These are phyloP conservation scores for Pyrrhoderma noxium DNA, from an alignment of 1,284 basidiomycete genomes.

Conservation along the genomic window DNA sequence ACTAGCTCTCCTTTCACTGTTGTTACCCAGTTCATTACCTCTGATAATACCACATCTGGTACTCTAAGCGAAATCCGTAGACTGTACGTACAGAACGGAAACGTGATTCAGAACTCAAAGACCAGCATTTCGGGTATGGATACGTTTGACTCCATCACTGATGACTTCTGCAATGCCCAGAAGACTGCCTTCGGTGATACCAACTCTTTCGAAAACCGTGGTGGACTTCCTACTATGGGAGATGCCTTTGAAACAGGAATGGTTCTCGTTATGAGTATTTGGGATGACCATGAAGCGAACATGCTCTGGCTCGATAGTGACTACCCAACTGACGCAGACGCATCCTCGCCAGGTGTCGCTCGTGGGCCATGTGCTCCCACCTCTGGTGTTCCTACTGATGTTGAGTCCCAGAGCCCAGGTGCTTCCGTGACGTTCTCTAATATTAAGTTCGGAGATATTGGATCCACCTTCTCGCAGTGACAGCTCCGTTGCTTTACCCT, in stretches of 20 bases:
- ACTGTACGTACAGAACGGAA: conserved; percentile 45
- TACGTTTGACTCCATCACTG: conserved; percentile 32
- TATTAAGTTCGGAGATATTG: conserved; percentile 25
- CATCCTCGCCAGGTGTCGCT: conserved; percentile 30
- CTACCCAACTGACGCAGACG: conserved; percentile 29
- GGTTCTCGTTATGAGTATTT: conserved; percentile 25
- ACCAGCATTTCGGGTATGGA: conserved; percentile 36
- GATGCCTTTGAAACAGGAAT: conserved; percentile 23
- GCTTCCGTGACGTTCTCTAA: conserved; percentile 24
- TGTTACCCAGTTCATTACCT: conserved; percentile 44
- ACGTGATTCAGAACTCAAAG: conserved; percentile 44
- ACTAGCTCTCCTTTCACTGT: conserved; percentile 39
- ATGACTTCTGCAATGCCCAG: conserved; percentile 32
- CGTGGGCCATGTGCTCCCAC: conserved; percentile 32
- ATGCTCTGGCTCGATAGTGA: conserved; percentile 37
- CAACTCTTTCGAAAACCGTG: conserved; percentile 29
- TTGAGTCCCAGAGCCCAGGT: conserved; percentile 23
- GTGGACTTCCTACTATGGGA: conserved; percentile 26
- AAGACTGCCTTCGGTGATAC: conserved; percentile 34
- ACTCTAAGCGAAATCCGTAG: conserved; percentile 44
- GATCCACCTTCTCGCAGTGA: conserved; percentile 20
- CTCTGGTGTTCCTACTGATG: conserved; percentile 28
- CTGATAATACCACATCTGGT: conserved; percentile 37
- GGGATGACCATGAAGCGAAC: conserved; percentile 33
- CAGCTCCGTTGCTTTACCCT: no score